Conservation (phyloP, 768 basidiomycete species). For the Amanita phalloides region DNA sequence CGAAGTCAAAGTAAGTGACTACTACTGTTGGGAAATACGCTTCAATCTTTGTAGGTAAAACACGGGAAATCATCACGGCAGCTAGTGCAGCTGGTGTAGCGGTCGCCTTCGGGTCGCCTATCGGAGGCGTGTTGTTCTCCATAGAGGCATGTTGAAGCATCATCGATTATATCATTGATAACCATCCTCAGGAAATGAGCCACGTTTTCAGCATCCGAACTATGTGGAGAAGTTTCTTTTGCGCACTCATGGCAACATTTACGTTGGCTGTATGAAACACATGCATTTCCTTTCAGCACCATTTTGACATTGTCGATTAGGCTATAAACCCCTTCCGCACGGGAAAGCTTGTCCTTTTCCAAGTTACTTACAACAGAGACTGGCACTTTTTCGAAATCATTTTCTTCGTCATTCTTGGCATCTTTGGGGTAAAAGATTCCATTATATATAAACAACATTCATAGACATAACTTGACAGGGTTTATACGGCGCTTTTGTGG, state of each 20-base stretch:
- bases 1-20: slow-evolving; percentile 74
- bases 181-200: slow-evolving; percentile 80
- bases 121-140: slow-evolving; percentile 95
- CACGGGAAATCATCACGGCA: slow-evolving; percentile 87
- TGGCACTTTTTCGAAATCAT: slow-evolving; percentile 99
- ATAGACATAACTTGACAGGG: slow-evolving; percentile 43
- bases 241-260: slow-evolving; percentile 93
- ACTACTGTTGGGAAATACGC: background rate
- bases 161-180: background rate
- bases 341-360: slow-evolving; percentile 95
- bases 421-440: slow-evolving; percentile 71
- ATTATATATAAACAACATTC: background rate
- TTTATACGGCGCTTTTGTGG: slow-evolving; percentile 91
- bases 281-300: slow-evolving; percentile 1
- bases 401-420: slow-evolving; percentile 88
- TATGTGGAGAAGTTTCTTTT: slow-evolving; percentile 98
- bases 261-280: slow-evolving; percentile 71
- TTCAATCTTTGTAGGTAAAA: slow-evolving; percentile 42
- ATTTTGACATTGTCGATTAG: slow-evolving; percentile 24
- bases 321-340: slow-evolving; percentile 98
- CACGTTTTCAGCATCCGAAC: slow-evolving; percentile 94
- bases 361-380: slow-evolving; percentile 93
- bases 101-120: slow-evolving; percentile 96
- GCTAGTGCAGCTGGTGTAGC: slow-evolving; percentile 97
- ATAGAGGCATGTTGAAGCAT: slow-evolving; percentile 58